Base-by-base conservation (phyloP, 352 stramenopile species). In the Phytopythium kandeliae region DNA sequence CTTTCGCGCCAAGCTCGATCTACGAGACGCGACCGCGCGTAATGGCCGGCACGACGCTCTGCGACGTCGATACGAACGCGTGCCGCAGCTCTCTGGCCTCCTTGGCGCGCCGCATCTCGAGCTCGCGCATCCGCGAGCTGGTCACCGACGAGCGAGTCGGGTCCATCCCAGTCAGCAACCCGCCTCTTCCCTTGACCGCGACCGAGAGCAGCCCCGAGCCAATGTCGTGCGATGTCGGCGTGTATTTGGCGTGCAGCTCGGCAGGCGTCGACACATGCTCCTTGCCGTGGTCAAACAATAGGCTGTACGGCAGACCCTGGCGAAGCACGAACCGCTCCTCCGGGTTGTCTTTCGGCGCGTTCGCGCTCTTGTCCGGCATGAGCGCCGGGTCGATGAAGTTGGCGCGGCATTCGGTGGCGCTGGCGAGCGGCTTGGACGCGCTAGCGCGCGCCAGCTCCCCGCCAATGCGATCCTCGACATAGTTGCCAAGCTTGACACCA, bases 381-480 rank as follows among this genome's bases (percentile, higher is more conserved):
- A 68, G 54, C 1, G 52, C 51, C 22, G 78, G 76, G 33, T 85
- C 66, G 15, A 80, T 69, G 55, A 69, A 89, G 54, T 61, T 86
- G 6, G 71, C 74, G 2, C 54, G 70, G 40, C 65, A 65, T 48
- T 89, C 80, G 9, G 71, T 79, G 46, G 60, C 55, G 33, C 61
- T 72, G 19, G 64, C 67, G 37, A 87, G 67, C 13, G 69, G 62
- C 25, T 78, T 65, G 19, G 53, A 56, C 13, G 58, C 54, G 42
- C 66, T 74, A 42, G 48, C 62, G 2, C 37, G 48, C 25, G 79
- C 82, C 25, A 91, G 60, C 8, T 74, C 54, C 0, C 48, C 52
- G n/a, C 82, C 82, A 36, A 89, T 79, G 15, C 78, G 71, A 42
- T 93, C 82, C 47, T 93, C 79, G 30, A 91, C 82, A 64, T 87